Conservation (phyloP, 176 grass and related monocot species). For the Musa beccarii region DNA sequence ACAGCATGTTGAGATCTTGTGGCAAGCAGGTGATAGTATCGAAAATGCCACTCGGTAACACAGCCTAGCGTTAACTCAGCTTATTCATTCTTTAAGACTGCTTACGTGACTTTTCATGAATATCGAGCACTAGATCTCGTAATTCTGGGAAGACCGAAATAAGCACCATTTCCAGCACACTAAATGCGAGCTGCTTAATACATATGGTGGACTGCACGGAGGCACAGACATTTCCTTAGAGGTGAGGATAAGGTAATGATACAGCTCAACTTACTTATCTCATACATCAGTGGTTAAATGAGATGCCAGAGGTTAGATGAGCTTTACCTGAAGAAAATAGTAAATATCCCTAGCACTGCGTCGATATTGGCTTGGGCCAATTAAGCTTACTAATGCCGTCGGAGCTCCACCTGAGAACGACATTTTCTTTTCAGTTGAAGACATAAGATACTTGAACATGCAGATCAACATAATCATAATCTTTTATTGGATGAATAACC, state of each 20-base stretch:
- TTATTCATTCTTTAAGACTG: constrained; percentile 18
- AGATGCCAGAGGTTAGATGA: constrained; percentile 6
- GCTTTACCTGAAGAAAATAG: constrained; percentile 90
- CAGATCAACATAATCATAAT: not conserved
- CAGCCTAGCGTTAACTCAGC: not conserved
- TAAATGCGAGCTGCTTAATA: constrained; percentile 79
- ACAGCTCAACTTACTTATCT: not conserved
- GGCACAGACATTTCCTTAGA: constrained; percentile 11
- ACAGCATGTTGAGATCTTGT: not conserved
- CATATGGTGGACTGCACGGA: constrained; percentile 77
- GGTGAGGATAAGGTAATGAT: not conserved
- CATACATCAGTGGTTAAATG: not conserved
- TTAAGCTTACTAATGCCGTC: constrained; percentile 83
- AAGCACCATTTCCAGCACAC: constrained; percentile 62
- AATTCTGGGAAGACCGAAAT: constrained; percentile 81
- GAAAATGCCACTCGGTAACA: not conserved
- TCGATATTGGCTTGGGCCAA: constrained; percentile 71
- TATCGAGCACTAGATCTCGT: constrained; percentile 50
- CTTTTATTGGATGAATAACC: not conserved
- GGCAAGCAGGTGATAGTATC: not conserved
- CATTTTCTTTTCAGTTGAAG: constrained; percentile 11
- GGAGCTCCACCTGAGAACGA: constrained; percentile 70
- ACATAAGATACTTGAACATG: not conserved
- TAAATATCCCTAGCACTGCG: constrained; percentile 75
- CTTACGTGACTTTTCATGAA: constrained; percentile 62